Base-by-base conservation (phyloP, 148 eudicot genomes). In the Fagopyrum tataricum region DNA sequence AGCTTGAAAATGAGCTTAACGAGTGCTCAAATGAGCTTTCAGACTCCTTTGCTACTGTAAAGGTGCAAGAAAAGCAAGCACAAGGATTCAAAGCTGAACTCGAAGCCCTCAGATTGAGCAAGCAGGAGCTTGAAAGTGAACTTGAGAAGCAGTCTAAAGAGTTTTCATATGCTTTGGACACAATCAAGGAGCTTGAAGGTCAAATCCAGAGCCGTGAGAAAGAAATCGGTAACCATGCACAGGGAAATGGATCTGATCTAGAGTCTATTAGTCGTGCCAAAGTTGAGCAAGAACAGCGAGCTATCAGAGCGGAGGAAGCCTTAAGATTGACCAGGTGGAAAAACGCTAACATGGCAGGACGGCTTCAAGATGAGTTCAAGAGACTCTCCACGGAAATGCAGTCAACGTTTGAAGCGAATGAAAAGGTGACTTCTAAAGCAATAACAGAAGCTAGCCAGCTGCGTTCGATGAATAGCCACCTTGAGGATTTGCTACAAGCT, bases 241-340 rank as follows among this genome's bases (percentile, higher is more conserved):
- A 76, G 64, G 89, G 81, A 11, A 87, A 87, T 81, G 92, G 86
- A 82, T 89, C 82, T 87, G 97, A 96, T 81, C 79, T 96, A 71
- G 92, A 90, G 59, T 81, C 78, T 77, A 80, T 96, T 26, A 80
- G 82, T 6, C 74, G 70, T 71, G 85, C 83, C 46, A 96, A 88
- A 85, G 85, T 92, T 43, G 90, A 88, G 79, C 91, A 90, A 76
- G 99, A 92, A 79, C 85, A 96, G 62, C 85, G 94, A 84, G 96
- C 94, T 3, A 85, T 92, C 78, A 76, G 67, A 83, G 97, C 97
- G 47, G 97, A 96, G 81, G 97, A 87, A 78, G 80, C 80, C 44
- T 78, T 96, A 67, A 85, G 86, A 78, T 79, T 87, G 81, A 81
- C 84, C 48, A 80, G 84, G 76, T 80, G 81, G 92, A 86, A 92